Evolutionary conservation across 2,329 filamentous ascomycete genomes (phyloP).

Genomic region (Penicillium verrucosum): DNA sequence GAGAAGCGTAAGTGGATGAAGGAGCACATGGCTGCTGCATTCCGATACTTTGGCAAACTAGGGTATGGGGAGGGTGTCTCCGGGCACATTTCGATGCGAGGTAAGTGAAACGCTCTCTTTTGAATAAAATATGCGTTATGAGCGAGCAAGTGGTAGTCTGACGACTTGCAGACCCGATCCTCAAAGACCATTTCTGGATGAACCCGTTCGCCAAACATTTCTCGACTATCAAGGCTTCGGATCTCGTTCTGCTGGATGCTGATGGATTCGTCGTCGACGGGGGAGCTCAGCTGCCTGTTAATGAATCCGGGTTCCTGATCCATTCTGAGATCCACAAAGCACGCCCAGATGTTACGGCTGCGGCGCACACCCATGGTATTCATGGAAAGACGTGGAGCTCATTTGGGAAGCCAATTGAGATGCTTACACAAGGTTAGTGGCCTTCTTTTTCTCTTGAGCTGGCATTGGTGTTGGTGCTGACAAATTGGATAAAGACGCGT

Average conservation of each 20-base stretch:
- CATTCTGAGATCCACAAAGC: conserved; percentile 59
- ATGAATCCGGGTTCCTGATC: conserved; percentile 56
- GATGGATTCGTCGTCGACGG: conserved; percentile 43
- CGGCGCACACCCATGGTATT: conserved; percentile 58
- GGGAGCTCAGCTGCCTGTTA: conserved; percentile 39
- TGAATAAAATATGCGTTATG: background rate
- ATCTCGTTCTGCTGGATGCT: conserved; percentile 40
- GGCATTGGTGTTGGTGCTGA: background rate
- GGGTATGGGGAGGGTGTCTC: conserved; percentile 43
- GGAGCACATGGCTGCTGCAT: conserved; percentile 46
- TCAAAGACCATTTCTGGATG: conserved; percentile 42
- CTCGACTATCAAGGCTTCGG: conserved; percentile 41
- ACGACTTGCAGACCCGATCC: conserved; percentile 30
- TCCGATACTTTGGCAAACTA: conserved; percentile 41
- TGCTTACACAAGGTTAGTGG: conserved; percentile 55
- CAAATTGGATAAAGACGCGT: conserved; percentile 29
- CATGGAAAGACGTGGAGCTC: conserved; percentile 62
- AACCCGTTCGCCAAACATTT: conserved; percentile 42
- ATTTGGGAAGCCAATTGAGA: conserved; percentile 58
- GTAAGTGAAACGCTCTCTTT: conserved; percentile 12
- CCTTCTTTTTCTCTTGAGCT: background rate
- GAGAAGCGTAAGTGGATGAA: conserved; percentile 54
- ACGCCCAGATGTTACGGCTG: conserved; percentile 57
- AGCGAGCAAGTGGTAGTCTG: background rate
- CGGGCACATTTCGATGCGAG: conserved; percentile 43